These are phyloP conservation scores for Plantago elongata DNA, from an alignment of 257 asterid species.

Conservation along the genomic window DNA sequence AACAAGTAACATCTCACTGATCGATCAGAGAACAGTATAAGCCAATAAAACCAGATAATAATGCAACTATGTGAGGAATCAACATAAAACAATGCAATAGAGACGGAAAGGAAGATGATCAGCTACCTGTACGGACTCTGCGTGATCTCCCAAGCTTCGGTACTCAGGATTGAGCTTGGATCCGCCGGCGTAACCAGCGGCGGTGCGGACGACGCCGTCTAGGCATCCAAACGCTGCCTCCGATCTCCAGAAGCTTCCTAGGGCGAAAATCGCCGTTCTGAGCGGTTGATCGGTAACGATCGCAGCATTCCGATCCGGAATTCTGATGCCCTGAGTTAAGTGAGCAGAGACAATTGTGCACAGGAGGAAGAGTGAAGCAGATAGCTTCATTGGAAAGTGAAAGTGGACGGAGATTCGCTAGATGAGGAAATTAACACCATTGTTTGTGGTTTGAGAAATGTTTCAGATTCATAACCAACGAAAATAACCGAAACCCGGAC, in stretches of 20 bases:
- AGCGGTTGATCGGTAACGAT: constrained; percentile 37
- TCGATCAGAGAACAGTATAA: too few species aligned
- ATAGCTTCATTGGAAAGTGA: constrained; percentile 24
- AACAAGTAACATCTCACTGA: too few species aligned
- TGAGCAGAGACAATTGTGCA: constrained; percentile 26
- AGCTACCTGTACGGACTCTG: constrained; percentile 81
- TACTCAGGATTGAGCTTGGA: constrained; percentile 71
- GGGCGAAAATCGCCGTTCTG: constrained; percentile 67
- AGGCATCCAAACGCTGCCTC: constrained; percentile 89
- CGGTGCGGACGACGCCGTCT: constrained; percentile 70
- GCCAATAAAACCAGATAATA: too few species aligned
- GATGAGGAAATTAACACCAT: too few species aligned
- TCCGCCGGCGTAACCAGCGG: constrained; percentile 87
- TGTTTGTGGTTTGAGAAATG: too few species aligned
- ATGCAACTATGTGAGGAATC: not conserved
- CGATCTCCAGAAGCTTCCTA: constrained; percentile 98
- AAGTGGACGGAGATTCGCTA: too few species aligned
- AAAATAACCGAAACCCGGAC: too few species aligned
- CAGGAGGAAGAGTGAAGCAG: constrained; percentile 25
- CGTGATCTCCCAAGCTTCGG: constrained; percentile 82
- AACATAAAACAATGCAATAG: constrained; percentile 2
- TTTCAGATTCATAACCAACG: too few species aligned
- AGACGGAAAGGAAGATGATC: constrained; percentile 6
- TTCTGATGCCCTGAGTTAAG: constrained; percentile 53
- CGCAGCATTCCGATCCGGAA: constrained; percentile 44